Evolutionary conservation across 108 stramenopile species (phyloP), one percentile per base, ranked within the genome.

Genomic region (Conticribra guillardii): DNA sequence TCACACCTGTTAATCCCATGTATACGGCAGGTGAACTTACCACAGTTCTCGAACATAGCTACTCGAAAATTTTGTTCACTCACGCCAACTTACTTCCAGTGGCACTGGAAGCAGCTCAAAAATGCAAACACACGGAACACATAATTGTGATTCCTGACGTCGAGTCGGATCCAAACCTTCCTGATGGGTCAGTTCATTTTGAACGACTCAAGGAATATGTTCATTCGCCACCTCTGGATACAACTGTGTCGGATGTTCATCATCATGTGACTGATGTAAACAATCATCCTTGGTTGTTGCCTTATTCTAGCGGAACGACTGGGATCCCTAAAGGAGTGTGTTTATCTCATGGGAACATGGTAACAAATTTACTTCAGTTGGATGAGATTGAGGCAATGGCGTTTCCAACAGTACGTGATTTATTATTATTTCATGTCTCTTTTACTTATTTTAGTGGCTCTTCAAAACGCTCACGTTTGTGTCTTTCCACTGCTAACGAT

Each of bases 301-400:
- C 96, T 17, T 98, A 93, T 70, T 94, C 93, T 7, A 89, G 87
- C 45, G 97, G 97, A 4, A 98, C 97, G 1, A 98, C 97, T n/a
- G 97, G 97, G 41, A 51, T 89, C 23, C 92, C 96, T 11, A 98
- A 98, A 67, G 97, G 96, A 26, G 96, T 96, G n/a, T 81, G 90
- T 61, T 67, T 98, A 54, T 86, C 85, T 22, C 96, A 97, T 83
- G 53, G 64, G 24, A 98, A 98, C 69, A 72, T 98, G 32, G 73
- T 90, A 24, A 65, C 76, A 17, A 96, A 96, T 69, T 48, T 96
- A 18, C 56, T 87, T 18, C 93, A 94, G 63, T 46, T 84, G 22
- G 72, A 88, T 28, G 78, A 71, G 49, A 66, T 87, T 0, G 95
- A 93, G 68, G 70, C 68, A 4, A 52, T 72, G 51, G 74, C 55